Conservation (phyloP, 139 green algal species). For the Astrephomene gubernaculifera region DNA sequence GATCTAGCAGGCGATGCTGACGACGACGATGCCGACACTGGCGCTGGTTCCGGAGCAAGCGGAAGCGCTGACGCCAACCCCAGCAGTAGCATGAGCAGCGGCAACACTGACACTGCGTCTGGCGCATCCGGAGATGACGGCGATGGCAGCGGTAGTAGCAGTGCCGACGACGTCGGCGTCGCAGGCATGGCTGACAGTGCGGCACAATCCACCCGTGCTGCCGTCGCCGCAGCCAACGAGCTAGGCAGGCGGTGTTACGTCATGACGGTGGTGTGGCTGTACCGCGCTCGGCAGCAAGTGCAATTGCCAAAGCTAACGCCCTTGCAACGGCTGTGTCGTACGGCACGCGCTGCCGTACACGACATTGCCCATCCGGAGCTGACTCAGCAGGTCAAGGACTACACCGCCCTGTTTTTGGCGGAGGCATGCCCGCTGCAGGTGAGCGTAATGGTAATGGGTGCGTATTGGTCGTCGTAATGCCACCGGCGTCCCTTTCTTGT, state of each 20-base stretch:
- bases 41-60: neutral
- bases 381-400: neutral
- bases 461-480: too few species aligned
- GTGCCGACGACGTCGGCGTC: neutral
- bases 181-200: neutral
- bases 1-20: neutral
- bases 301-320: neutral
- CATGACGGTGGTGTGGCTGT: neutral
- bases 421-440: slow-evolving; percentile 11
- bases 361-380: too few species aligned
- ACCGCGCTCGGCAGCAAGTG: neutral
- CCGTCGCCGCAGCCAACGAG: neutral
- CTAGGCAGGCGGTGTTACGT: neutral
- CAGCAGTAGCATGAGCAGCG: neutral
- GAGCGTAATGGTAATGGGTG: too few species aligned
- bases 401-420: neutral
- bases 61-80: neutral
- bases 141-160: neutral
- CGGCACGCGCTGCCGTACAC: neutral
- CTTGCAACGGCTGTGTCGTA: neutral
- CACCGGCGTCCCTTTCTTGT: too few species aligned
- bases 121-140: neutral
- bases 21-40: neutral
- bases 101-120: neutral
- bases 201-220: too few species aligned